Evolutionary conservation across 2,329 filamentous ascomycete genomes (phyloP).

Genomic region (Alternaria sp.): DNA sequence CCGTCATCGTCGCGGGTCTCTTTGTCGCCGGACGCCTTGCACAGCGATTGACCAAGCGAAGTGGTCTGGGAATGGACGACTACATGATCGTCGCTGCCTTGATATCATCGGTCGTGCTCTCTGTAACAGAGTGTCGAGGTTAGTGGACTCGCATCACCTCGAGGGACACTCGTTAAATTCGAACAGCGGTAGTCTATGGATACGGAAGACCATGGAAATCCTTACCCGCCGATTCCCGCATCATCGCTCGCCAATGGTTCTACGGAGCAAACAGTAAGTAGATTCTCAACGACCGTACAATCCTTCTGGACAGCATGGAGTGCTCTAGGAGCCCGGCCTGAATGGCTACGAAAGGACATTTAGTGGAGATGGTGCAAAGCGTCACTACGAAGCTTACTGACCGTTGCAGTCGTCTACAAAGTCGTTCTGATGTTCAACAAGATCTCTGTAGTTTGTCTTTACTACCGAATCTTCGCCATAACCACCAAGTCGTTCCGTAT

Average conservation of each 20-base stretch:
- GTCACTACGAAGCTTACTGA: not conserved
- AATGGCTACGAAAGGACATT: not conserved
- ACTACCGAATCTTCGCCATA: constrained; percentile 44
- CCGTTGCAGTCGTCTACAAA: constrained; percentile 42
- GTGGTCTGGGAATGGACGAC: constrained; percentile 28
- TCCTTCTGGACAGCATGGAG: not conserved
- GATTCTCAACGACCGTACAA: not conserved
- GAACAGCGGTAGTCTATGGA: constrained; percentile 28
- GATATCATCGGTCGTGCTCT: constrained; percentile 23
- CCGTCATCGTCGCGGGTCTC: constrained; percentile 21
- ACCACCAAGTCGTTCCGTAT: constrained; percentile 32
- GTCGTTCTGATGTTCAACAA: constrained; percentile 45
- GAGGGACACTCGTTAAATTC: not conserved
- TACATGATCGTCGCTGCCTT: constrained; percentile 32
- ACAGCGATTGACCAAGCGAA: constrained; percentile 23
- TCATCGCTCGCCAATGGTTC: constrained; percentile 34
- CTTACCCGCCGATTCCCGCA: constrained; percentile 16
- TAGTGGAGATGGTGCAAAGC: not conserved
- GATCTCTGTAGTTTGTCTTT: constrained; percentile 40
- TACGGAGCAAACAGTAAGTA: constrained; percentile 35
- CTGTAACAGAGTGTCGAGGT: constrained; percentile 35
- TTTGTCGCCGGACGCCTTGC: constrained; percentile 25
- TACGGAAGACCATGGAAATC: constrained; percentile 27
- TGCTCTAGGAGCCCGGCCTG: not conserved
- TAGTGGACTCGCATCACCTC: not conserved